Base-by-base conservation (phyloP, 225 moss, liverwort and hornwort genomes). In the Bryoerythrophyllum caledonicum region DNA sequence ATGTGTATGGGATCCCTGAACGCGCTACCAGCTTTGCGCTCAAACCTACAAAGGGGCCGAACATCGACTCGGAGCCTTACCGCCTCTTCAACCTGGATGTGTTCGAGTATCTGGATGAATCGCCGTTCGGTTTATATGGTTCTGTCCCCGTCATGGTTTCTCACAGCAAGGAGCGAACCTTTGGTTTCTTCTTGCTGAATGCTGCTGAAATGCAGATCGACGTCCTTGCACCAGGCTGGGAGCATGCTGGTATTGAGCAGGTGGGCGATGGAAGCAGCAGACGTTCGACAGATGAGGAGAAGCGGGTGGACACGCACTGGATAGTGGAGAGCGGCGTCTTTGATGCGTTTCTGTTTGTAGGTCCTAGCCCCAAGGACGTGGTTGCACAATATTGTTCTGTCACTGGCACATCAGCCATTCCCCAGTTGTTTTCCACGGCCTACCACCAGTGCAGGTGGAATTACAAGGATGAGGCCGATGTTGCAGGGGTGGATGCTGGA, bases 381-480 rank as follows among this genome's bases (percentile, higher is more conserved):
- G 85, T 99, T 10, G 79, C 85, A 41, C 99, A 99, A 74, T 99
- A 99, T 79, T 92, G 91, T 63, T 80, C 84, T 75, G 71, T 99
- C 75, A 99, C 99, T 6, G 99, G 99, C 61, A 99, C 88, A 46
- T 82, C 91, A 41, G 38, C 89, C 48, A 86, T 99, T 79, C 99
- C 99, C 10, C 95, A 93, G 71, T 73, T 92, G 20, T 99, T 99
- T 83, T 86, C 99, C 8, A 93, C 87, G 25, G 95, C 90, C 10
- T 99, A 99, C 75, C 99, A 99, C 85, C 99, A 99, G 76, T 95
- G 95, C 68, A 79, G 99, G 73, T 99, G 99, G 99, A 99, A 99
- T 72, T 99, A 95, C 77, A 95, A 91, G 83, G 95, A 99, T 63
- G 99, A 99, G 84, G 93, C 90, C 12, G 99, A 99, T 68, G 99